A percentile compares a stretch with the other conserved stretches of the same genome.
phyloP scores from a whole-genome alignment of 176 grass and related monocot species.

The Eleusine indica region DNA sequence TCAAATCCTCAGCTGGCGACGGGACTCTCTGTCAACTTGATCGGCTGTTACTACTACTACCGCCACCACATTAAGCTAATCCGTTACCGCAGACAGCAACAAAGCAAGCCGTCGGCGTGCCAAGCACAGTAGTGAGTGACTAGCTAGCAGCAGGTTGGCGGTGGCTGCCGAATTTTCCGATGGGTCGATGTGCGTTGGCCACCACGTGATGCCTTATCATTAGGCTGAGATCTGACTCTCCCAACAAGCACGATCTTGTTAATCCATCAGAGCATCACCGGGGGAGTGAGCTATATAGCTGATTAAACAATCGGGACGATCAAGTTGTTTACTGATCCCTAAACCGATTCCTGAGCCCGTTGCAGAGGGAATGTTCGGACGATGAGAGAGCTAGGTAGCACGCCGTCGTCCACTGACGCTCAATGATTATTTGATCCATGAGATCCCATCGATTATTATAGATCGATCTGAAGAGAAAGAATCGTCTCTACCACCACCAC shows the following conservation, averaged over 20 bases:
- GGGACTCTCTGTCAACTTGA: neutral
- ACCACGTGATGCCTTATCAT: conserved; percentile 49
- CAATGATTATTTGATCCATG: conserved; percentile 42
- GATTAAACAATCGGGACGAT: neutral
- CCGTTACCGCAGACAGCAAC: conserved; percentile 11
- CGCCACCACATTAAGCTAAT: neutral
- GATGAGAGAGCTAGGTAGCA: neutral
- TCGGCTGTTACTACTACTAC: neutral
- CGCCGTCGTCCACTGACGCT: conserved; percentile 10
- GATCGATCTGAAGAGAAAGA: neutral
- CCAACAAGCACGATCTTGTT: neutral
- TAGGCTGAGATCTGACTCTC: conserved; percentile 39
- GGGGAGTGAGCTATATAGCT: neutral
- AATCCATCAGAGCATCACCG: neutral
- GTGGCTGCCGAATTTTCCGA: neutral
- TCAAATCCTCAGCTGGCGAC: neutral
- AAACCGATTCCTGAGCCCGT: conserved; percentile 44
- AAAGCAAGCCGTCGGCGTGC: conserved; percentile 1
- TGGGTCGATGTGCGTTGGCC: conserved; percentile 41
- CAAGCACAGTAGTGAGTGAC: neutral
- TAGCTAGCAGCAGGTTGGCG: neutral
- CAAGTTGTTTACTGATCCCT: conserved; percentile 52
- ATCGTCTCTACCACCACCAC: neutral
- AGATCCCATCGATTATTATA: conserved; percentile 26
- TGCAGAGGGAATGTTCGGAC: conserved; percentile 63